phyloP scores from a whole-genome alignment of 768 basidiomycete species.

The Boletellus ananas region DNA sequence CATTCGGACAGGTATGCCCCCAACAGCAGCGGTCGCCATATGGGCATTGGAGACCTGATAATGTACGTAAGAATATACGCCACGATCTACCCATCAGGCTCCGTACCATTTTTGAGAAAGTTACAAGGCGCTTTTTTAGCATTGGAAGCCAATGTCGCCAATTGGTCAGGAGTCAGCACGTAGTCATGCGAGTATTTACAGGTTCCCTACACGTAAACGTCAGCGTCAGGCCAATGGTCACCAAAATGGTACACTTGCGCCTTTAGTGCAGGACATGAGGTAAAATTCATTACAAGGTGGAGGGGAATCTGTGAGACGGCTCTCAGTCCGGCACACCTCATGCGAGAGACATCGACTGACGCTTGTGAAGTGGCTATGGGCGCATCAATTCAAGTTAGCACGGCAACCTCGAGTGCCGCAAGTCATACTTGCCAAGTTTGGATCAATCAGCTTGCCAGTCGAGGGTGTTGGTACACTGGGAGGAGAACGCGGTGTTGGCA shows the following conservation, averaged over 20 bases:
- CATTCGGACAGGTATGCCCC: slow-evolving; percentile 81
- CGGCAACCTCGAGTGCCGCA: not conserved
- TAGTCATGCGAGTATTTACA: slow-evolving; percentile 89
- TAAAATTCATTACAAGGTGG: slow-evolving; percentile 86
- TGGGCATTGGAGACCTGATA: slow-evolving; percentile 65
- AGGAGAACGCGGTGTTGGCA: slow-evolving; percentile 66
- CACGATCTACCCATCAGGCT: not conserved
- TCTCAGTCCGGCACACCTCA: slow-evolving; percentile 1
- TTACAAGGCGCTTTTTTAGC: slow-evolving; percentile 87
- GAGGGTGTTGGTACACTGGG: slow-evolving; percentile 31
- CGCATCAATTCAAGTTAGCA: slow-evolving; percentile 7
- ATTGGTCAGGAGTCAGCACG: slow-evolving; percentile 63
- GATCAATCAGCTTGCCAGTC: slow-evolving; percentile 48
- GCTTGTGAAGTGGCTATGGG: slow-evolving; percentile 70
- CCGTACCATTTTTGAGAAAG: slow-evolving; percentile 71
- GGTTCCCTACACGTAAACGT: slow-evolving; percentile 38
- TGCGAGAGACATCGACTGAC: slow-evolving; percentile 39
- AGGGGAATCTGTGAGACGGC: slow-evolving; percentile 54
- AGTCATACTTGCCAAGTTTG: slow-evolving; percentile 49
- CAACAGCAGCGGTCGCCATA: slow-evolving; percentile 75
- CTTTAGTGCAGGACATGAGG: slow-evolving; percentile 79
- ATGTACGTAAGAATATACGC: slow-evolving; percentile 2
- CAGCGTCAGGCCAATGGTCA: slow-evolving; percentile 13
- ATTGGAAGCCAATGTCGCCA: slow-evolving; percentile 64
- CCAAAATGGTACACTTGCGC: slow-evolving; percentile 39